Conservation (phyloP, 352 stramenopile genomes). For the Phytopythium litorale region DNA sequence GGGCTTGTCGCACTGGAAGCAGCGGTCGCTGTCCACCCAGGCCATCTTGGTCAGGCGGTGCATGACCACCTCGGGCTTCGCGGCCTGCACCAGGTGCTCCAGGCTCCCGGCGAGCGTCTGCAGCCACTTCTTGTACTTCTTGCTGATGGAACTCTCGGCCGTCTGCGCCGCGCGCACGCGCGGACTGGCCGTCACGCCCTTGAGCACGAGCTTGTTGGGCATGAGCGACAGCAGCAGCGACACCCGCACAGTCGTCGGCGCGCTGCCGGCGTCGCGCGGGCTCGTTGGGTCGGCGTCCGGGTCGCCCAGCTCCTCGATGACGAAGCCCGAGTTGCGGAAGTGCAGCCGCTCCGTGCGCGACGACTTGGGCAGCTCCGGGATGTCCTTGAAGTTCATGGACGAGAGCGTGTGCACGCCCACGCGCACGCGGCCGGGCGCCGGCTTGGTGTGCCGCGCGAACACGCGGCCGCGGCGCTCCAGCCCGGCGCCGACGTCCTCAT, state of each 20-base stretch:
- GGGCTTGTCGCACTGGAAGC: slow-evolving; percentile 49
- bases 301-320: slow-evolving; percentile 36
- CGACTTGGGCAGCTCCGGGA: slow-evolving; percentile 41
- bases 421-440: slow-evolving; percentile 15
- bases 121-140: slow-evolving; percentile 61
- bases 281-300: slow-evolving; percentile 16
- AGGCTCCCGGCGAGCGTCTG: slow-evolving; percentile 34
- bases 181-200: slow-evolving; percentile 26
- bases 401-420: slow-evolving; percentile 53
- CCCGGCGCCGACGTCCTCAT: not conserved
- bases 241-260: slow-evolving; percentile 32
- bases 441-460: slow-evolving; percentile 8
- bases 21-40: slow-evolving; percentile 56
- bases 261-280: not conserved
- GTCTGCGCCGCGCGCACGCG: slow-evolving; percentile 22
- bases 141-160: slow-evolving; percentile 23
- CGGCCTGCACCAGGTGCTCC: slow-evolving; percentile 28
- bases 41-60: slow-evolving; percentile 27
- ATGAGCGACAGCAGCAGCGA: slow-evolving; percentile 57
- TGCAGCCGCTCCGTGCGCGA: slow-evolving; percentile 45
- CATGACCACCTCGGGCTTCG: slow-evolving; percentile 19
- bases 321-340: slow-evolving; percentile 54
- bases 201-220: slow-evolving; percentile 40
- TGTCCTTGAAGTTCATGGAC: slow-evolving; percentile 66
- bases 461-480: slow-evolving; percentile 1